A percentile compares a stretch with the other conserved stretches of the same genome.
These are phyloP conservation scores for Musa itinerans DNA, from an alignment of 176 grass and related monocot species.

Conservation along the genomic window DNA sequence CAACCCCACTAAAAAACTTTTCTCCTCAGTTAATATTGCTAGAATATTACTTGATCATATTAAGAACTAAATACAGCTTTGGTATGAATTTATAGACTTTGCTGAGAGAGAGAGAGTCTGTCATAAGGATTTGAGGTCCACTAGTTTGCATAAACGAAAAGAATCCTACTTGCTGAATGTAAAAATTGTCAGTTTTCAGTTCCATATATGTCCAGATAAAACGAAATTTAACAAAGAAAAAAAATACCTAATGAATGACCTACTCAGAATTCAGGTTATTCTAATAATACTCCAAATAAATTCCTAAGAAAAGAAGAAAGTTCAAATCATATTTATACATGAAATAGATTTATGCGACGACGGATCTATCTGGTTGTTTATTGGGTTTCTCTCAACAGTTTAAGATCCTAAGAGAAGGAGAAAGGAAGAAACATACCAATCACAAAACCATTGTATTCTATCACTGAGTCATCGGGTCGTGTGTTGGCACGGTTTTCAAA, in stretches of 20 bases:
- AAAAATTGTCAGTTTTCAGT: background rate
- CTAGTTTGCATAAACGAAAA: background rate
- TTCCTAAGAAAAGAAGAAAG: background rate
- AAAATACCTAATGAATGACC: background rate
- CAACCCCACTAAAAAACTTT: no score
- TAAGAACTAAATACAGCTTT: no score
- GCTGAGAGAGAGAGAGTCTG: no score
- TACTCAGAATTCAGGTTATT: background rate
- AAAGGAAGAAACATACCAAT: conserved; percentile 52
- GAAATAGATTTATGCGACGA: background rate
- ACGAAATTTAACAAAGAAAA: no score
- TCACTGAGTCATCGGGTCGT: conserved; percentile 50
- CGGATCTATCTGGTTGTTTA: background rate
- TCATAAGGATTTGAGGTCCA: background rate
- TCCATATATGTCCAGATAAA: background rate
- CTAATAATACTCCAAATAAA: background rate
- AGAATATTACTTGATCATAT: no score
- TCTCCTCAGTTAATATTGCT: no score
- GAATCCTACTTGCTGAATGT: background rate
- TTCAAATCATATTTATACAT: background rate
- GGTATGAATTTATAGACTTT: no score
- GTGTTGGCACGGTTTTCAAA: conserved; percentile 58
- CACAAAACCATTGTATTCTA: conserved; percentile 84
- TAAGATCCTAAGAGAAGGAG: background rate
- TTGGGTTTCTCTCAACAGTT: background rate